These are phyloP conservation scores for Polytrichum commune DNA, from an alignment of 225 moss, liverwort and hornwort genomes.

Conservation along the genomic window DNA sequence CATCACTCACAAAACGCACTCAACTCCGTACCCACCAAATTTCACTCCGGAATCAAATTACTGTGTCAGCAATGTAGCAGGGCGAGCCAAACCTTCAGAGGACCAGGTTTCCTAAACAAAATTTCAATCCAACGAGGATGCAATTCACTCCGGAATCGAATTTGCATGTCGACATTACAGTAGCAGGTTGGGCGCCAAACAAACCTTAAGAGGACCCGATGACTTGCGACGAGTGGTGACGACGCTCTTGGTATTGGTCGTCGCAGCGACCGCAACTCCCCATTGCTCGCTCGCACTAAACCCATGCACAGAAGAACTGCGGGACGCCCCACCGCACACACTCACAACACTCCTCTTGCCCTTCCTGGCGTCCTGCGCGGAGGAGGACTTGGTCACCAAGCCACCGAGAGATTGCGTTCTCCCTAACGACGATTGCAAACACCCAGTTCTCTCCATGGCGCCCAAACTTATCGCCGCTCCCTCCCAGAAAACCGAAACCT, in stretches of 20 bases:
- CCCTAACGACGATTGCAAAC: slow-evolving; percentile 2
- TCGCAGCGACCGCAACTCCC: neutral
- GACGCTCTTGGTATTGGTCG: neutral
- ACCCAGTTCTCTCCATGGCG: slow-evolving; percentile 5
- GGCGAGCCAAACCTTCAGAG: no score
- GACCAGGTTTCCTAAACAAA: no score
- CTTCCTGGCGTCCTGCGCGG: neutral
- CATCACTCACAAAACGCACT: no score
- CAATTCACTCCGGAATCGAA: no score
- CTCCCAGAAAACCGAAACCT: no score
- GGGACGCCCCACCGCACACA: neutral
- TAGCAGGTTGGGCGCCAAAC: no score
- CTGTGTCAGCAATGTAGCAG: no score
- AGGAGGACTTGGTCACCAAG: neutral
- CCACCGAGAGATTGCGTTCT: neutral
- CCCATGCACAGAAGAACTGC: slow-evolving; percentile 1
- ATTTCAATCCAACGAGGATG: no score
- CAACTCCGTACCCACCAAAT: no score
- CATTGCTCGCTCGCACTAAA: slow-evolving; percentile 7
- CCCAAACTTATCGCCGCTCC: neutral
- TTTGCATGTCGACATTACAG: no score
- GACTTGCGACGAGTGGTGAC: neutral
- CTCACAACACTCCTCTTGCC: neutral
- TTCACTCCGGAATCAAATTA: no score
- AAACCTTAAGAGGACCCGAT: slow-evolving; percentile 9